Evolutionary conservation across 2,329 filamentous ascomycete species (phyloP).

Genomic region (Hyphodiscus sp.): DNA sequence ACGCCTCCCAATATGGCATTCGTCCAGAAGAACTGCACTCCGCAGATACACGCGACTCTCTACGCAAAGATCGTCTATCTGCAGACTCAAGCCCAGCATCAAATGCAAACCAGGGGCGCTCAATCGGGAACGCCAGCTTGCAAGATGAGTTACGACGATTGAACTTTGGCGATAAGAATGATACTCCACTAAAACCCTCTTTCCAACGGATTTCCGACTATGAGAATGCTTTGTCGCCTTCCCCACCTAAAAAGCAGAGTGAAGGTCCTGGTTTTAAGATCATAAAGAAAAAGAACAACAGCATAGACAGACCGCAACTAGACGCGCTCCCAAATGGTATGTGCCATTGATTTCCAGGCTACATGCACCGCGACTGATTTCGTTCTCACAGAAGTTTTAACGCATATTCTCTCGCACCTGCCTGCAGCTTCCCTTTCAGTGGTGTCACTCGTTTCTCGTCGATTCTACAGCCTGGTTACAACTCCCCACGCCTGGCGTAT

Average conservation of each 20-base stretch:
- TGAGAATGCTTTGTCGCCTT: constrained; percentile 50
- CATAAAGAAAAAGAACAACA: constrained; percentile 37
- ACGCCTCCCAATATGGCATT: constrained; percentile 52
- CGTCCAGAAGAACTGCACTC: constrained; percentile 36
- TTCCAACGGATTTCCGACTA: constrained; percentile 50
- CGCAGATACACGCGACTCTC: constrained; percentile 31
- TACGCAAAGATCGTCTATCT: constrained; percentile 11
- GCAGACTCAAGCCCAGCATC: constrained; percentile 23
- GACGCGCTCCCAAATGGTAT: constrained; percentile 75
- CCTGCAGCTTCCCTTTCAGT: constrained; percentile 76
- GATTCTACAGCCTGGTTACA: constrained; percentile 80
- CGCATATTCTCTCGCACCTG: constrained; percentile 84
- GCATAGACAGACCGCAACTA: constrained; percentile 22
- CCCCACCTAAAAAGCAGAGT: constrained; percentile 35
- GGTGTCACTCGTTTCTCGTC: constrained; percentile 78
- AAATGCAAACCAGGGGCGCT: constrained; percentile 17
- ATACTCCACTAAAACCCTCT: constrained; percentile 25
- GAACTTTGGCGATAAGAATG: constrained; percentile 34
- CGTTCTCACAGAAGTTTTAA: constrained; percentile 69
- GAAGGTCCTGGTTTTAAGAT: constrained; percentile 49
- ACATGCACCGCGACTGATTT: constrained; percentile 14
- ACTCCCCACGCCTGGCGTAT: constrained; percentile 91
- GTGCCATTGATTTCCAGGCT: constrained; percentile 3
- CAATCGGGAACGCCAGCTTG: constrained; percentile 36
- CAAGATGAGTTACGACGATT: constrained; percentile 47